Percentiles rank a stretch among this genome's conserved stretches.
These are phyloP conservation scores for Trypanosoma avium DNA, from an alignment of 208 protist species.

Conservation along the genomic window DNA sequence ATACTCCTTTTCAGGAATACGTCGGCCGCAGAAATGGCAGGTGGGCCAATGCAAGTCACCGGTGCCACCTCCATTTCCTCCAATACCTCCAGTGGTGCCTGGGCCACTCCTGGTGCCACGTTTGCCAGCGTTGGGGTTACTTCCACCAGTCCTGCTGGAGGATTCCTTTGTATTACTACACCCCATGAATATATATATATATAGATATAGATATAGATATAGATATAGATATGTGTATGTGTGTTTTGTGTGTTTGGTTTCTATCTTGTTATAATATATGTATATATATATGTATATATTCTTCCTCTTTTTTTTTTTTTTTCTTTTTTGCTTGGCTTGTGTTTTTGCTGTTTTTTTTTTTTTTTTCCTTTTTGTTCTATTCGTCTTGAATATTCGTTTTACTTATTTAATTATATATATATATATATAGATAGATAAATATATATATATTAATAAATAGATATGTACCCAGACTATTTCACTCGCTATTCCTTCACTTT, in stretches of 20 bases:
- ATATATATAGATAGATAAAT: neutral
- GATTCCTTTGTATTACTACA: neutral
- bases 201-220: neutral
- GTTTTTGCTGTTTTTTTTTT: neutral
- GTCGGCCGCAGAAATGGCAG: constrained; percentile 71
- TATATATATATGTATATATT: constrained; percentile 12
- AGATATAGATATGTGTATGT: neutral
- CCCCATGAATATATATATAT: neutral
- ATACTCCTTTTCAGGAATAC: constrained; percentile 76
- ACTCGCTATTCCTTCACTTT: too few relatives aligned
- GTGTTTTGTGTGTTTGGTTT: neutral
- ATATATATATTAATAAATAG: neutral
- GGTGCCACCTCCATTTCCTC: neutral
- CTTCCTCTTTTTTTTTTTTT: constrained; percentile 24
- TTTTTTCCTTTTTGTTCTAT: neutral
- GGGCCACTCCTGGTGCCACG: too few relatives aligned
- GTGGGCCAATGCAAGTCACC: constrained; percentile 38
- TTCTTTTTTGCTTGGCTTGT: constrained; percentile 6
- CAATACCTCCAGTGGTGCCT: too few relatives aligned
- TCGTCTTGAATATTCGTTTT: neutral
- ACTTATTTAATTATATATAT: neutral
- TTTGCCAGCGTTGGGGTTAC: neutral
- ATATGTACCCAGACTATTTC: neutral
- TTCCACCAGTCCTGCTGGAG: neutral
- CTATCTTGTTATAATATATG: neutral